phyloP scores from a whole-genome alignment of 257 asterid species.

The Eucommia ulmoides region DNA sequence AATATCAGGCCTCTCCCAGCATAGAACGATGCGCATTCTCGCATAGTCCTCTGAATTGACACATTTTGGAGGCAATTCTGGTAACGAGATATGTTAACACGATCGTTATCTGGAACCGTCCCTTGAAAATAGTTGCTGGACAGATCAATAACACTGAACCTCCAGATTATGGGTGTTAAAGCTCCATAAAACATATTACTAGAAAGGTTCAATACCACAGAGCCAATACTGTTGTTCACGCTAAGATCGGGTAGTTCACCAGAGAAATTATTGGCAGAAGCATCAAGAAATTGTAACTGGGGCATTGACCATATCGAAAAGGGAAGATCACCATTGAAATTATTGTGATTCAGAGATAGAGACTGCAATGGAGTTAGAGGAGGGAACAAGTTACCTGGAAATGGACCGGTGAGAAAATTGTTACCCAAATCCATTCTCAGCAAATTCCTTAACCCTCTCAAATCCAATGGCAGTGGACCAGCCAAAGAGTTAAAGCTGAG shows the following conservation, averaged over 20 bases:
- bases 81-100: conserved; percentile 20
- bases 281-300: conserved; percentile 50
- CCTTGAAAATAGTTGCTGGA: conserved; percentile 82
- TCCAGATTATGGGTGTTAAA: conserved; percentile 37
- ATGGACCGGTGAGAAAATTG: conserved; percentile 43
- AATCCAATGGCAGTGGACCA: conserved; percentile 42
- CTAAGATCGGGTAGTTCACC: conserved; percentile 45
- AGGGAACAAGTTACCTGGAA: conserved; percentile 44
- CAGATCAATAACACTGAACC: conserved; percentile 46
- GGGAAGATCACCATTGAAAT: conserved; percentile 43
- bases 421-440: conserved; percentile 30
- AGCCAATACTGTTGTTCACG: conserved; percentile 22
- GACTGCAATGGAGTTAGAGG: conserved; percentile 36
- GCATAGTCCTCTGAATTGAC: conserved; percentile 41
- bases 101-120: conserved; percentile 43
- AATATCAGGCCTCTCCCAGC: conserved; percentile 49
- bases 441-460: conserved; percentile 52
- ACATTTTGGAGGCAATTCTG: conserved; percentile 56
- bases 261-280: conserved; percentile 62
- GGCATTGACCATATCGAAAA: conserved; percentile 55
- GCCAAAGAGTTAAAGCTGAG: conserved; percentile 54
- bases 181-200: conserved; percentile 59
- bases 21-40: conserved; percentile 63
- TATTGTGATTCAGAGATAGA: conserved; percentile 40
- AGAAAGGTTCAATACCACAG: conserved; percentile 45